Evolutionary conservation across 1,284 basidiomycete species (phyloP).

Genomic region (Marasmius tenuissimus): DNA sequence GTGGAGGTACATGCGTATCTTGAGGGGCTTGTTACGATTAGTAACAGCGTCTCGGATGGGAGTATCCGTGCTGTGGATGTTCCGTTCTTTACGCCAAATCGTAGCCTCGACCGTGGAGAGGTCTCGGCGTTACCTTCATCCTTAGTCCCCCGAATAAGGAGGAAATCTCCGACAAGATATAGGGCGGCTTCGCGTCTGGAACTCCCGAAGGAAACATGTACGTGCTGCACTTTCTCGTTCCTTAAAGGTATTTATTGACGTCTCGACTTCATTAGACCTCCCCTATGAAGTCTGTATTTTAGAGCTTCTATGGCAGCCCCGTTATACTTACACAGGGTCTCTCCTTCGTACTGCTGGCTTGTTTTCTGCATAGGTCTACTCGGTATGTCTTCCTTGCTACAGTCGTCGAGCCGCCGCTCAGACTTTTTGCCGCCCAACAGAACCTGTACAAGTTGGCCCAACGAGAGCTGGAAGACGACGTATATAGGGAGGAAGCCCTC

Average conservation of each 20-base stretch:
- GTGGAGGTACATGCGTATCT: background rate
- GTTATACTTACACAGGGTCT: too few species aligned
- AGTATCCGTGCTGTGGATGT: background rate
- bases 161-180: too few species aligned
- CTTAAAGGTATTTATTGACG: background rate
- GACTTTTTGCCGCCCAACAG: background rate
- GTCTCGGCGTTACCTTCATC: too few species aligned
- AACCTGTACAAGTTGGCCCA: conserved; percentile 8
- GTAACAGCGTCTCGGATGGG: background rate
- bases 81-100: background rate
- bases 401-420: background rate
- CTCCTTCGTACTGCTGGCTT: too few species aligned
- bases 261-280: background rate
- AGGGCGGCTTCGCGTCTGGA: too few species aligned
- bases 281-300: background rate
- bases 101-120: too few species aligned
- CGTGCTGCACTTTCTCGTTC: background rate
- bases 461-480: conserved; percentile 5
- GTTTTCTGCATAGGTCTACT: background rate
- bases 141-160: too few species aligned
- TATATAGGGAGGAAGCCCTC: background rate
- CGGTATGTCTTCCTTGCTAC: background rate
- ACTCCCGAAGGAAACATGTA: background rate
- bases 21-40: background rate
- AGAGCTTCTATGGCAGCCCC: background rate